These are phyloP conservation scores for Fusarium solani-melongenae DNA, from an alignment of 2,329 filamentous ascomycete species.

Conservation along the genomic window DNA sequence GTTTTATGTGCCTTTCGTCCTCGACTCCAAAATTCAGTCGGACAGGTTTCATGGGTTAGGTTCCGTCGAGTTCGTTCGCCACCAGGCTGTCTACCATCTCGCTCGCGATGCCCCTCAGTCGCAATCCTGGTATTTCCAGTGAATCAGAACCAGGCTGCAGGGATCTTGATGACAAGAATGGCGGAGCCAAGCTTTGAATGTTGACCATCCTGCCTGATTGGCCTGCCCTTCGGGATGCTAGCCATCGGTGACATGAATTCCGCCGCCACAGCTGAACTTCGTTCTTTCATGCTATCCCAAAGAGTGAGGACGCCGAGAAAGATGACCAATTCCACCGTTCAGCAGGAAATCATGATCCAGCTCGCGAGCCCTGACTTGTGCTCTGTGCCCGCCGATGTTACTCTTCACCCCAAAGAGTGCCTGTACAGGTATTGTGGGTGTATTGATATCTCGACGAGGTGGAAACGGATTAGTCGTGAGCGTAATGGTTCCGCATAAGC, in stretches of 20 bases:
- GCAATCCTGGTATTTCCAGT: conserved; percentile 6
- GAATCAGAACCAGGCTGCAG: conserved; percentile 18
- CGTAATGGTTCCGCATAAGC: neutral
- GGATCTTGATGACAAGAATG: conserved; percentile 24
- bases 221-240: conserved; percentile 22
- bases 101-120: neutral
- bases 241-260: conserved; percentile 34
- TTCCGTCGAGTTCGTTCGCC: neutral
- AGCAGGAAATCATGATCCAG: conserved; percentile 3
- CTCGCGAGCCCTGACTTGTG: neutral
- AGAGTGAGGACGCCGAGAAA: conserved; percentile 15
- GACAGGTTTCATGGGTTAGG: neutral
- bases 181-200: conserved; percentile 17
- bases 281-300: conserved; percentile 15
- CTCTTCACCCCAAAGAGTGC: neutral
- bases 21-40: neutral
- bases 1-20: neutral
- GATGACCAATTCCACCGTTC: conserved; percentile 10
- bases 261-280: conserved; percentile 35
- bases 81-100: neutral
- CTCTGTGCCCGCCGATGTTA: neutral
- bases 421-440: neutral
- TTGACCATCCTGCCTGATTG: conserved; percentile 16
- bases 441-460: neutral
- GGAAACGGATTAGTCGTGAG: neutral